Evolutionary conservation across 2,329 filamentous ascomycete genomes (phyloP).

Genomic region (Monosporascus sp.): DNA sequence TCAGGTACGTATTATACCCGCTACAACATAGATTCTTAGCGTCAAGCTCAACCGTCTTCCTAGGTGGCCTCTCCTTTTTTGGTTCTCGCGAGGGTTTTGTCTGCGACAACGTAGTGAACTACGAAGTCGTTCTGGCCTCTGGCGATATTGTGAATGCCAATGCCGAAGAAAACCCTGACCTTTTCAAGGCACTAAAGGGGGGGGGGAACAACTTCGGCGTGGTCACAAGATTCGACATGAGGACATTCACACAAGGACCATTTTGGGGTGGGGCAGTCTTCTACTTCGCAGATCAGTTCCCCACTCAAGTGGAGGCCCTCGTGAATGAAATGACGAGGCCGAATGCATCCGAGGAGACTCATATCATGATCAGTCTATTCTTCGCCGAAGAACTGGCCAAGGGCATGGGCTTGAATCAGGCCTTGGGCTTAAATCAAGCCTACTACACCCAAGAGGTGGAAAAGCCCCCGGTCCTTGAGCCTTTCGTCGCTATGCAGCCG

Average conservation of each 20-base stretch:
- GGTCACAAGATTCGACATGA: conserved; percentile 1
- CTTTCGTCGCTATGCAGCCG: conserved; percentile 2
- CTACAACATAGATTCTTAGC: neutral
- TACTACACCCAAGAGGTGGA: conserved; percentile 6
- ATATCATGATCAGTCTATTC: conserved; percentile 5
- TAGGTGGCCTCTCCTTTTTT: conserved; percentile 1
- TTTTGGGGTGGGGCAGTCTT: conserved; percentile 1
- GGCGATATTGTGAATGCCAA: conserved; percentile 1
- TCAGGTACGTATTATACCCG: neutral
- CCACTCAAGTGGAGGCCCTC: neutral
- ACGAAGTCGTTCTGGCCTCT: conserved; percentile 1
- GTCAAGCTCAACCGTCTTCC: neutral
- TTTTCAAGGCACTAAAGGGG: neutral
- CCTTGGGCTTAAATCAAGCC: neutral
- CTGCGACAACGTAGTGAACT: conserved; percentile 3
- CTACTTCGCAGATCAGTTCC: neutral
- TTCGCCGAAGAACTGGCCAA: conserved; percentile 1
- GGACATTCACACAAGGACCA: neutral
- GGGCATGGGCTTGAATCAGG: conserved; percentile 3
- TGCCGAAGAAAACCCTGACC: neutral
- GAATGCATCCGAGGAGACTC: conserved; percentile 2
- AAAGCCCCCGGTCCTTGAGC: conserved; percentile 6
- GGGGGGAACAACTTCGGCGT: neutral
- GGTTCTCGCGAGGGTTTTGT: conserved; percentile 1
- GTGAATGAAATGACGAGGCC: conserved; percentile 1